Percentiles rank a stretch among this genome's conserved stretches.
phyloP scores from a whole-genome alignment of 106 monocot genomes.

The Alisma plantagoaquatica region DNA sequence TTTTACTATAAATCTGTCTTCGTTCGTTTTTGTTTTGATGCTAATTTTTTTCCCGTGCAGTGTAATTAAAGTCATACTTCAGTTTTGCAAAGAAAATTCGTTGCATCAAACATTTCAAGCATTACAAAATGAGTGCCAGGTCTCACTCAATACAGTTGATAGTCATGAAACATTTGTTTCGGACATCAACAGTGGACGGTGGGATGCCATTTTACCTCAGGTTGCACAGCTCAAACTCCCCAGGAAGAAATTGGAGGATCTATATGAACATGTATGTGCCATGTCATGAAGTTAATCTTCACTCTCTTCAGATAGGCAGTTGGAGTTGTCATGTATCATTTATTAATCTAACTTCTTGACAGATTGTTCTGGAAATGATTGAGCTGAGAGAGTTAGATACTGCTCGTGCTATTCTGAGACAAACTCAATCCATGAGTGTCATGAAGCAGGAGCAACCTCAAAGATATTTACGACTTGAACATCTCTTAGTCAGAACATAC shows the following conservation, averaged over 20 bases:
- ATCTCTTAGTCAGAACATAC: slow-evolving; percentile 75
- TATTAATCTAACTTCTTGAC: background rate
- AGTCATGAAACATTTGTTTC: slow-evolving; percentile 68
- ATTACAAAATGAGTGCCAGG: slow-evolving; percentile 79
- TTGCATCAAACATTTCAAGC: slow-evolving; percentile 80
- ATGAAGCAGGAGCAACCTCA: slow-evolving; percentile 97
- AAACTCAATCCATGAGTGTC: slow-evolving; percentile 89
- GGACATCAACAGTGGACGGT: slow-evolving; percentile 71
- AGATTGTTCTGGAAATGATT: slow-evolving; percentile 94
- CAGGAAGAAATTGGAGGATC: slow-evolving; percentile 76
- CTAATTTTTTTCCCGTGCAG: too few species aligned
- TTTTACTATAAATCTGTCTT: too few species aligned
- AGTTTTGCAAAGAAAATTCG: slow-evolving; percentile 90
- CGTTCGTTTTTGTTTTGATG: too few species aligned
- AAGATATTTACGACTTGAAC: slow-evolving; percentile 84
- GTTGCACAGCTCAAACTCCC: slow-evolving; percentile 85
- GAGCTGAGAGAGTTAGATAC: slow-evolving; percentile 87
- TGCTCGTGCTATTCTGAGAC: slow-evolving; percentile 79
- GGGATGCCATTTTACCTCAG: slow-evolving; percentile 80
- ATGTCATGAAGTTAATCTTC: too few species aligned
- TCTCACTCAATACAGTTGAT: slow-evolving; percentile 81
- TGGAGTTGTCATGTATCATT: too few species aligned
- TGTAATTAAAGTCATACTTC: slow-evolving; percentile 82
- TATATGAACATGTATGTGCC: slow-evolving; percentile 73
- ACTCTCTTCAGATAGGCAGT: too few species aligned